Evolutionary conservation across 768 basidiomycete species (phyloP).

Genomic region (Artomyces pyxidatus): DNA sequence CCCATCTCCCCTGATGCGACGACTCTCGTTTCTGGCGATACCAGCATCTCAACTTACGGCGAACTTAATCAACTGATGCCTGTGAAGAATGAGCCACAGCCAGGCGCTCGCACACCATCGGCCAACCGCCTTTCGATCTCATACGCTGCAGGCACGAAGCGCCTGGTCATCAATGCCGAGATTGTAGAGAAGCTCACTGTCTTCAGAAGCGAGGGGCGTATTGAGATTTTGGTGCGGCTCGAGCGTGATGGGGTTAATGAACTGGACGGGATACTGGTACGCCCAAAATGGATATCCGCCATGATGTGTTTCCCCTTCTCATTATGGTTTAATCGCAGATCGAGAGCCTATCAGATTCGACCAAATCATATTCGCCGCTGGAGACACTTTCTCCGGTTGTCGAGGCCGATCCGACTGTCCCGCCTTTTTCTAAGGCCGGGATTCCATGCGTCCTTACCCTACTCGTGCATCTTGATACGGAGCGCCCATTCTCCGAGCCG

Average conservation of each 20-base stretch:
- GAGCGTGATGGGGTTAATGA: slow-evolving; percentile 45
- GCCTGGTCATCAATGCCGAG: slow-evolving; percentile 85
- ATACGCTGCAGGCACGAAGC: slow-evolving; percentile 81
- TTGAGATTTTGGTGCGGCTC: slow-evolving; percentile 70
- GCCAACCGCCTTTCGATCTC: slow-evolving; percentile 90
- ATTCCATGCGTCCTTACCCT: slow-evolving; percentile 55
- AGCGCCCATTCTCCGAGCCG: slow-evolving; percentile 86
- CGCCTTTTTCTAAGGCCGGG: slow-evolving; percentile 54
- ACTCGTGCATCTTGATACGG: slow-evolving; percentile 74
- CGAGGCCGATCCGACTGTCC: slow-evolving; percentile 56
- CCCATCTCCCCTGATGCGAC: slow-evolving; percentile 10
- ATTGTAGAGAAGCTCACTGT: slow-evolving; percentile 77
- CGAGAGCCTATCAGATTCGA: slow-evolving; percentile 63
- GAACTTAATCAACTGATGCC: slow-evolving; percentile 8
- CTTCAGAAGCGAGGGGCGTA: slow-evolving; percentile 72
- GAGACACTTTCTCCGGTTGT: slow-evolving; percentile 36
- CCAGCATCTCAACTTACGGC: slow-evolving; percentile 10
- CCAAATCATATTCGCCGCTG: slow-evolving; percentile 62
- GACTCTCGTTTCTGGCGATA: slow-evolving; percentile 10
- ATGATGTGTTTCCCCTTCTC: not conserved
- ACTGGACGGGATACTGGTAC: slow-evolving; percentile 70
- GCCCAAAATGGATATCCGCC: slow-evolving; percentile 21
- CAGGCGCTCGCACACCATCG: slow-evolving; percentile 44
- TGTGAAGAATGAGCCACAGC: slow-evolving; percentile 22
- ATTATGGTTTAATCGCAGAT: slow-evolving; percentile 39